Percentiles rank a stretch among this genome's conserved stretches.
phyloP scores from a whole-genome alignment of 441 rosid genomes.

The Erodium trifolium region DNA sequence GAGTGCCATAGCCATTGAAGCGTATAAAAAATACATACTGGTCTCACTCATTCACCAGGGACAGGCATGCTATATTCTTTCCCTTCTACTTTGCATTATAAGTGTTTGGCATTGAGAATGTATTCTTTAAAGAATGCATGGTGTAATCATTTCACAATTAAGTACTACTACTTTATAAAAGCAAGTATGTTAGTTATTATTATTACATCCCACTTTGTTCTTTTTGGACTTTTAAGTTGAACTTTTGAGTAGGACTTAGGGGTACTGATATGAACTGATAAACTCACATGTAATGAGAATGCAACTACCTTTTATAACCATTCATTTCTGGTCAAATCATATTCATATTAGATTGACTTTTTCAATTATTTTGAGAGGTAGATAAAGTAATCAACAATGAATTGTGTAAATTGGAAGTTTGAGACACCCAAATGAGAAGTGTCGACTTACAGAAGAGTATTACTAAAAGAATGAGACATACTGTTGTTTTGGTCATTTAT shows the following conservation, averaged over 20 bases:
- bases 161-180: slow-evolving; percentile 4
- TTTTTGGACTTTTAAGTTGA: not conserved
- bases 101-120: slow-evolving; percentile 6
- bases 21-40: slow-evolving; percentile 78
- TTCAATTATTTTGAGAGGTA: not conserved
- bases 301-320: not conserved
- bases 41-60: slow-evolving; percentile 80
- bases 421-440: not conserved
- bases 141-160: slow-evolving; percentile 4
- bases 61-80: slow-evolving; percentile 37
- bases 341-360: not conserved
- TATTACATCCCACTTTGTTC: not conserved
- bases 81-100: slow-evolving; percentile 5
- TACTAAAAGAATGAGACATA: not conserved
- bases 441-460: not conserved
- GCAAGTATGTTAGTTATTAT: not conserved
- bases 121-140: slow-evolving; percentile 6
- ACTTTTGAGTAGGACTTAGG: not conserved
- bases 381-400: not conserved
- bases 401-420: not conserved
- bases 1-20: slow-evolving; percentile 82
- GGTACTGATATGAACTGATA: not conserved
- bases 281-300: not conserved
- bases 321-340: not conserved
- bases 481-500: not conserved